Evolutionary conservation across 225 moss, liverwort and hornwort genomes (phyloP).

Genomic region (Neckera pumila): DNA sequence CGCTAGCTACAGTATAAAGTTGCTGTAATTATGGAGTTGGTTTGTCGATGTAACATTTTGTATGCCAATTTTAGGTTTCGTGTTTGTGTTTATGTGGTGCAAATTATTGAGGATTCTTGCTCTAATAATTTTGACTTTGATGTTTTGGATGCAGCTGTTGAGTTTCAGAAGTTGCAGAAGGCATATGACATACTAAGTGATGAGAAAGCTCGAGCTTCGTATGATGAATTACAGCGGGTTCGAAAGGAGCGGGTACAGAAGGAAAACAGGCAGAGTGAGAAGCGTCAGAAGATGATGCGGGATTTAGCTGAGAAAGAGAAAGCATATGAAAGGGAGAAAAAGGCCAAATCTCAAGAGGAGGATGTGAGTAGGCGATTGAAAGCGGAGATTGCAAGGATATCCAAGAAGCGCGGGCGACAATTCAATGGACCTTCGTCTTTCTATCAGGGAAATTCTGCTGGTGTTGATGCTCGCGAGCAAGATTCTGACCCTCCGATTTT

Average conservation of each 20-base stretch:
- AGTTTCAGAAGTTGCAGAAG: constrained; percentile 79
- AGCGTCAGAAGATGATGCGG: constrained; percentile 84
- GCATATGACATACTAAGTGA: constrained; percentile 73
- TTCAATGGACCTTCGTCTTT: not conserved
- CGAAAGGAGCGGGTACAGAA: constrained; percentile 53
- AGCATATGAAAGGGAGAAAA: constrained; percentile 36
- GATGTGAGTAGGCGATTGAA: constrained; percentile 46
- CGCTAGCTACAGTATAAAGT: too few relatives aligned
- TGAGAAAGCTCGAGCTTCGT: constrained; percentile 71
- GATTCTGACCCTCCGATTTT: not conserved
- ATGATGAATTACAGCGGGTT: constrained; percentile 67
- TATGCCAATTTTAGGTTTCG: not conserved
- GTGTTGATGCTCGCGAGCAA: not conserved
- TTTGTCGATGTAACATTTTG: not conserved
- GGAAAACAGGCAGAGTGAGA: constrained; percentile 49
- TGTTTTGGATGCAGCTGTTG: constrained; percentile 37
- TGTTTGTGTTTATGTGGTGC: not conserved
- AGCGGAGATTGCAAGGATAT: constrained; percentile 67
- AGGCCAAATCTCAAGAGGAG: constrained; percentile 52
- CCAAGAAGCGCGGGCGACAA: constrained; percentile 32
- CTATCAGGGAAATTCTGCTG: not conserved
- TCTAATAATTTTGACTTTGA: not conserved
- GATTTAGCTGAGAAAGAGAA: constrained; percentile 66
- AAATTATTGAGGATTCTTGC: not conserved
- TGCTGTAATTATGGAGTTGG: too few relatives aligned